Evolutionary conservation across 345 rosid genomes (phyloP).

Genomic region (Crucihimalaya himalaica): DNA sequence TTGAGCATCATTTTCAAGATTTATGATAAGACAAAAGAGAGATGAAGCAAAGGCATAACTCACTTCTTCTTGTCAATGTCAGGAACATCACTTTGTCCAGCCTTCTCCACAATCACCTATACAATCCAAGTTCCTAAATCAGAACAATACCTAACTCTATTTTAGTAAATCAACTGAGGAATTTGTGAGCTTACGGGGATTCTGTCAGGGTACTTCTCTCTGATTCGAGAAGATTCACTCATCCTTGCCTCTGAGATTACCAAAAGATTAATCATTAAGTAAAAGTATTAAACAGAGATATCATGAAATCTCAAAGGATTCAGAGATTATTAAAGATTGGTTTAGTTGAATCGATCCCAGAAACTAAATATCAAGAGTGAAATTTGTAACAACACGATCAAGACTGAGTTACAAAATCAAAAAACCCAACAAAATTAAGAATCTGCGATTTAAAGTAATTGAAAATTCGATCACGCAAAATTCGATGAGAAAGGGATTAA

Average conservation of each 20-base stretch:
- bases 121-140: neutral
- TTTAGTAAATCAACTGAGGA: neutral
- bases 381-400: no score
- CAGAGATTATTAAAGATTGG: no score
- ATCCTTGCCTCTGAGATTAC: conserved; percentile 74
- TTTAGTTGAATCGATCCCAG: no score
- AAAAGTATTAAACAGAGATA: neutral
- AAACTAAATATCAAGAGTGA: no score
- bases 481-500: neutral
- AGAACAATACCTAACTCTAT: conserved; percentile 18
- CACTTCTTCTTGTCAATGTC: conserved; percentile 97
- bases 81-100: conserved; percentile 85
- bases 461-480: neutral
- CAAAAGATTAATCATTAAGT: neutral
- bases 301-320: neutral
- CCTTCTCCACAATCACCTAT: conserved; percentile 94
- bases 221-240: conserved; percentile 78
- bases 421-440: neutral
- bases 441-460: neutral
- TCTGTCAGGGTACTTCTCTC: conserved; percentile 91
- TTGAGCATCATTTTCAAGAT: neutral
- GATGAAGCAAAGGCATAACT: conserved; percentile 35
- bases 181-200: conserved; percentile 58
- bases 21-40: neutral
- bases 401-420: neutral